Percentiles rank a stretch among this genome's conserved stretches.
Conservation (phyloP, 768 basidiomycete genomes). For the Leccinum pellstonianum region DNA sequence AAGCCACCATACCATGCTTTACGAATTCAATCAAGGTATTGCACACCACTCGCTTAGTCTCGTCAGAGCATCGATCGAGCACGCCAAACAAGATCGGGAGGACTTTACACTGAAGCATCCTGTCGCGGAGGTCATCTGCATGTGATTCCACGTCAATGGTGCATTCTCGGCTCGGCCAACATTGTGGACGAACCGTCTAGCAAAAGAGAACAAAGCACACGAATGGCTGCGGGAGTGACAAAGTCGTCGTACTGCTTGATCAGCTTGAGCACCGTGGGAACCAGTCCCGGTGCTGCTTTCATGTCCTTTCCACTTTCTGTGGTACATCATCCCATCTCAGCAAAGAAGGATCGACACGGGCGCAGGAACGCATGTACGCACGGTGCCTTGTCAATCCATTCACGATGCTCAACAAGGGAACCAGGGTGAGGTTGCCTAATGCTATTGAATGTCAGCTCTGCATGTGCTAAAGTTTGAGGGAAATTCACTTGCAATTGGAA, state of each 20-base stretch:
- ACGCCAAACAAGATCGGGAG: constrained; percentile 20
- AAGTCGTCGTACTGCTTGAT: constrained; percentile 25
- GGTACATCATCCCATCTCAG: neutral
- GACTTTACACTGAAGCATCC: constrained; percentile 16
- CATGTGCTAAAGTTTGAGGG: neutral
- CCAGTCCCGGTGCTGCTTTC: constrained; percentile 1
- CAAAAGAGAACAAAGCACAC: constrained; percentile 24
- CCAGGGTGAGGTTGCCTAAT: constrained; percentile 23
- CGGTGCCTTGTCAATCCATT: constrained; percentile 16
- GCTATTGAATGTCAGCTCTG: neutral
- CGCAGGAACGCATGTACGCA: neutral
- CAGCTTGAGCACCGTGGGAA: constrained; percentile 20
- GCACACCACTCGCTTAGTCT: constrained; percentile 15
- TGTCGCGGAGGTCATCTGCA: constrained; percentile 19
- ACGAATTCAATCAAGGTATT: constrained; percentile 17
- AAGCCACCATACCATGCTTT: constrained; percentile 16
- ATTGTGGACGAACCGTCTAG: constrained; percentile 16
- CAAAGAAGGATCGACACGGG: neutral
- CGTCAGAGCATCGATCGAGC: constrained; percentile 21
- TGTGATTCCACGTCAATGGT: constrained; percentile 2
- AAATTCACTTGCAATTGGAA: constrained; percentile 15
- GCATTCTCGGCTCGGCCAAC: neutral
- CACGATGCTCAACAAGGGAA: constrained; percentile 23
- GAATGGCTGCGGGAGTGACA: constrained; percentile 29
- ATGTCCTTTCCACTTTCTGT: constrained; percentile 3